phyloP scores from a whole-genome alignment of 768 basidiomycete species.

The Flagelloscypha sp. region DNA sequence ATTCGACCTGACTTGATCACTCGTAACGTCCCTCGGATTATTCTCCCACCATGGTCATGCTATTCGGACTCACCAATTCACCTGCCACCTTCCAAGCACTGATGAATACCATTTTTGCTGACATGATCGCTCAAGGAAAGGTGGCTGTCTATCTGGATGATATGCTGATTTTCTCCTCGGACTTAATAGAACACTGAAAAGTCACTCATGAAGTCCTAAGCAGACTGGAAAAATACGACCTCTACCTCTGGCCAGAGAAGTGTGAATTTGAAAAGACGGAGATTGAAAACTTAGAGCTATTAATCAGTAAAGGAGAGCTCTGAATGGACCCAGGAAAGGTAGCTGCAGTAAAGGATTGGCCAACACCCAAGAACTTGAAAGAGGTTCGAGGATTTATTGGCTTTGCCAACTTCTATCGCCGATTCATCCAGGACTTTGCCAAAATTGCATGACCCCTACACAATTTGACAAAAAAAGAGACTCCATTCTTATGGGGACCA shows the following conservation, averaged over 20 bases:
- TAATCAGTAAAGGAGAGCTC: constrained; percentile 10
- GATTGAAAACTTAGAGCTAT: constrained; percentile 13
- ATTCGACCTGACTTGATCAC: too few species aligned
- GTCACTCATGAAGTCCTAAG: constrained; percentile 10
- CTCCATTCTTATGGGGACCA: too few species aligned
- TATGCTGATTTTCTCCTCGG: constrained; percentile 16
- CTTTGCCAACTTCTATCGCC: constrained; percentile 17
- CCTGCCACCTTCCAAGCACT: constrained; percentile 19
- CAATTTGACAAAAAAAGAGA: too few species aligned
- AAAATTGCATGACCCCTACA: too few species aligned
- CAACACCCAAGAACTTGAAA: constrained; percentile 10
- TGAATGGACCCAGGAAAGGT: constrained; percentile 23
- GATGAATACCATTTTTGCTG: constrained; percentile 9
- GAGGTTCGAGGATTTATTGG: constrained; percentile 23
- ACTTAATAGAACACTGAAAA: constrained; percentile 6
- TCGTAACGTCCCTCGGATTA: too few species aligned
- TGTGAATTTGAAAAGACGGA: constrained; percentile 7
- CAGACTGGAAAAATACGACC: constrained; percentile 4
- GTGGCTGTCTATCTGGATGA: constrained; percentile 13
- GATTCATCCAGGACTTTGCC: constrained; percentile 19
- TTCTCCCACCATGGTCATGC: too few species aligned
- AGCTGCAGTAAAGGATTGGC: constrained; percentile 19
- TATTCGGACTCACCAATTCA: constrained; percentile 17
- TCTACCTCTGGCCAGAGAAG: constrained; percentile 18
- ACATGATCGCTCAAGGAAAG: not conserved